phyloP scores from a whole-genome alignment of 495 filamentous ascomycete species.

The Tuber melanosporum region DNA sequence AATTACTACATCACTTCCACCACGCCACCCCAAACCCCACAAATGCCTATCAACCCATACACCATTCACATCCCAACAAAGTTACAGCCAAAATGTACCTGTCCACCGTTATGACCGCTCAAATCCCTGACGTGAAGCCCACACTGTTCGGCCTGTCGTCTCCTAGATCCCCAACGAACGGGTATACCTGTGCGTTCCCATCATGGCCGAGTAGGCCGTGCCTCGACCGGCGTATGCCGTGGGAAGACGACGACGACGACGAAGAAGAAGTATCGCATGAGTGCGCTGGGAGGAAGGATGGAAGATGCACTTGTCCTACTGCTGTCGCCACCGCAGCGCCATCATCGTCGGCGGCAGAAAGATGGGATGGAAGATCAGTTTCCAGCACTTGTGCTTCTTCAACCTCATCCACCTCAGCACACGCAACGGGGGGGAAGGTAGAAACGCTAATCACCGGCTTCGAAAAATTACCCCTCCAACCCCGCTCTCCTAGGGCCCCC shows the following conservation, averaged over 20 bases:
- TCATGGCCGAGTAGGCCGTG: conserved; percentile 20
- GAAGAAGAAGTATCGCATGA: conserved; percentile 6
- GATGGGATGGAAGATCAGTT: conserved; percentile 3
- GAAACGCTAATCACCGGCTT: background rate
- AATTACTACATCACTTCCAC: background rate
- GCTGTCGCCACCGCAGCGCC: background rate
- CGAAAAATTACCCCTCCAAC: conserved; percentile 3
- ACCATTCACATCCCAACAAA: background rate
- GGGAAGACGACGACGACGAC: background rate
- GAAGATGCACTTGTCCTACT: background rate
- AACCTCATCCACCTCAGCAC: background rate
- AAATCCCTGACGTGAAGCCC: conserved; percentile 12
- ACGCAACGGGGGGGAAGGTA: background rate
- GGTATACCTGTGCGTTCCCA: conserved; percentile 19
- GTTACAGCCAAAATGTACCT: background rate
- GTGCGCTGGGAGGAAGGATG: conserved; percentile 6
- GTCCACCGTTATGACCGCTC: conserved; percentile 10
- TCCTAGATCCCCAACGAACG: conserved; percentile 10
- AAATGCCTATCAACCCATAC: conserved; percentile 2
- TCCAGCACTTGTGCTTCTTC: background rate
- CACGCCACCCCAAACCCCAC: background rate
- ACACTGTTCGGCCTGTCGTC: conserved; percentile 12
- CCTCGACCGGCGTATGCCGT: conserved; percentile 7
- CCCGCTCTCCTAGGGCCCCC: background rate
- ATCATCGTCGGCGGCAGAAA: background rate